These are phyloP conservation scores for Starmerella floricola DNA, from an alignment of 805 yeast genomes.

Conservation along the genomic window DNA sequence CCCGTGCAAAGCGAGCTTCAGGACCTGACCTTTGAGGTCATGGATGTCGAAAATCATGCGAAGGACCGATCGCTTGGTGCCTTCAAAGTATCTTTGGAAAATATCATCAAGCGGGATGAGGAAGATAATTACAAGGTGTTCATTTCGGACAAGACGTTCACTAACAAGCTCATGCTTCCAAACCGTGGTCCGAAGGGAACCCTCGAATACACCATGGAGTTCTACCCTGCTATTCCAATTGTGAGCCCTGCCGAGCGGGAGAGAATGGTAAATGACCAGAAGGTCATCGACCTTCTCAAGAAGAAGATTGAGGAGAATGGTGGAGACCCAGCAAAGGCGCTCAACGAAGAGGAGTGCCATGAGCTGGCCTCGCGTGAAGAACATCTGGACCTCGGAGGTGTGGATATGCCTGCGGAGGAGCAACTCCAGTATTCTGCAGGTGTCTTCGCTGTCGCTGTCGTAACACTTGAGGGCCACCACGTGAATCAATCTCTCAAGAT, in stretches of 20 bases:
- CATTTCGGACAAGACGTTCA: slow-evolving; percentile 43
- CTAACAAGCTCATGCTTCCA: slow-evolving; percentile 54
- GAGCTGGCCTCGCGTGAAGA: slow-evolving; percentile 21
- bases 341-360: slow-evolving; percentile 28
- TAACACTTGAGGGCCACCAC: slow-evolving; percentile 15
- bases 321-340: slow-evolving; percentile 13
- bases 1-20: slow-evolving; percentile 77
- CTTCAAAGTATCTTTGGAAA: slow-evolving; percentile 55
- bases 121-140: slow-evolving; percentile 54
- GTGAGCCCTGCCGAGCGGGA: slow-evolving; percentile 49
- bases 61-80: slow-evolving; percentile 81
- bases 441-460: slow-evolving; percentile 54
- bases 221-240: slow-evolving; percentile 76
- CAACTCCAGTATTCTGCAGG: slow-evolving; percentile 56
- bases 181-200: slow-evolving; percentile 73
- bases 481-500: slow-evolving; percentile 55
- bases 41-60: slow-evolving; percentile 76
- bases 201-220: slow-evolving; percentile 59
- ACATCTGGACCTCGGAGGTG: slow-evolving; percentile 25
- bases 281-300: slow-evolving; percentile 22
- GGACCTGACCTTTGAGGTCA: slow-evolving; percentile 69
- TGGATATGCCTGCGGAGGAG: slow-evolving; percentile 33
- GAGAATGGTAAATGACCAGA: slow-evolving; percentile 42
- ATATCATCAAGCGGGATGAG: slow-evolving; percentile 48
- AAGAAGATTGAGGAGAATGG: slow-evolving; percentile 20